Evolutionary conservation across 1,284 basidiomycete genomes (phyloP), one percentile per base, ranked within the genome.

Genomic region (Pascua sp.): DNA sequence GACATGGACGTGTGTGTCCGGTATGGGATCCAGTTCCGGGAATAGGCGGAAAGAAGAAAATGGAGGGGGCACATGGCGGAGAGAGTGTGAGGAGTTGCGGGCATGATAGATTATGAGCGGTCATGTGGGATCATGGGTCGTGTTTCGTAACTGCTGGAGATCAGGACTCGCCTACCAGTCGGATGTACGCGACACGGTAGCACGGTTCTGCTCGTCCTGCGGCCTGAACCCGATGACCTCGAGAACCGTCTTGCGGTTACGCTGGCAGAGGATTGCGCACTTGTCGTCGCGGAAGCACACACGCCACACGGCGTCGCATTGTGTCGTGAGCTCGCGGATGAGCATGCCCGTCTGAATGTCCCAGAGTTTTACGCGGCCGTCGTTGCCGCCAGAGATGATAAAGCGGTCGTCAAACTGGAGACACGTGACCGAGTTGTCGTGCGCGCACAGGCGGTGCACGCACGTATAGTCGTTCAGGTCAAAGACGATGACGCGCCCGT

Each of bases 401-500:
- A 89, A 91, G 52, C 86, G 80, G 10, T 86, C 83, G 73, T 93
- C 89, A 68, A 94, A 89, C 76, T 97, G 94, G 12, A 98, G 81
- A 18, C 88, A 86, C 0, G 93, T 94, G 32, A 98, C 90, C 42
- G 86, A 88, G 58, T 91, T 92, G 77, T 93, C 90, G 80, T 98
- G 94, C 3, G 91, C 91, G 56, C 77, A 78, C 11, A 77, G 57
- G 5, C 73, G 69, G 60, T 77, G 71, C 13, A 71, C 67, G 50
- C 80, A 80, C 42, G 80, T 77, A 62, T 80, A 80, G 45, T 83
- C 84, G 39, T 78, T 73, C 17, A 96, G 82, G 47, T 87, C 85
- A 77, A 93, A 97, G 38, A 90, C 87, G 70, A 98, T 91, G 42
- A 98, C 89, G 0, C 91, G 86, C 1, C 95, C 95, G 69, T 97